Evolutionary conservation across 2,329 filamentous ascomycete genomes (phyloP).

Genomic region (Taxawa tesnikishii): DNA sequence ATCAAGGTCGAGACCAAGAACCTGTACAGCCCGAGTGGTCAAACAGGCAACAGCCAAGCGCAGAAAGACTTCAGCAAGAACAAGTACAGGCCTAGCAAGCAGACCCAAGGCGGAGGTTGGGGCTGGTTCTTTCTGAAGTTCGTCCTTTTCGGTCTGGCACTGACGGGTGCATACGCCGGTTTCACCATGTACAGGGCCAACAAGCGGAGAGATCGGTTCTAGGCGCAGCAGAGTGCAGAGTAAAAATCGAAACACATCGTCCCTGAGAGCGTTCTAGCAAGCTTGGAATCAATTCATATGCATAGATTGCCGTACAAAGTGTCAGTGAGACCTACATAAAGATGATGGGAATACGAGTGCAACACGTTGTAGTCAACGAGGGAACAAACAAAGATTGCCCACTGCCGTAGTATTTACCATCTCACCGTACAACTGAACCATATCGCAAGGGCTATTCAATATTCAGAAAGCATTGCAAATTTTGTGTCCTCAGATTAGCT

Average conservation of each 20-base stretch:
- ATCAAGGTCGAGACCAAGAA: conserved; percentile 78
- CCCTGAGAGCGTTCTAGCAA: conserved; percentile 1
- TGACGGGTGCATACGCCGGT: conserved; percentile 69
- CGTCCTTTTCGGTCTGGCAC: conserved; percentile 57
- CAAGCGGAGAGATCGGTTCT: conserved; percentile 34
- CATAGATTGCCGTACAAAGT: too few species aligned
- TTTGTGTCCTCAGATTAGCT: conserved; percentile 11
- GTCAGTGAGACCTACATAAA: too few species aligned
- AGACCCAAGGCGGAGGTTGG: conserved; percentile 41
- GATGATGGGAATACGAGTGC: too few species aligned
- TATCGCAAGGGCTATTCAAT: too few species aligned
- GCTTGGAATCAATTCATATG: too few species aligned
- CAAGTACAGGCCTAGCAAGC: conserved; percentile 44
- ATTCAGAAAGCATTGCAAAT: too few species aligned
- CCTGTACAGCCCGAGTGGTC: conserved; percentile 56
- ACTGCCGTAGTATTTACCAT: too few species aligned
- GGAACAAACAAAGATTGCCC: too few species aligned
- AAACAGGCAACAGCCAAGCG: conserved; percentile 13
- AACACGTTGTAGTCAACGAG: too few species aligned
- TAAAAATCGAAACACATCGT: not conserved
- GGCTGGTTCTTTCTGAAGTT: conserved; percentile 71
- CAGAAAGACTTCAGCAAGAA: conserved; percentile 29
- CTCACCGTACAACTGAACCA: too few species aligned
- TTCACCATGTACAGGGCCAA: conserved; percentile 71
- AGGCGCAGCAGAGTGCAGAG: not conserved